Percentiles rank a stretch among this genome's conserved stretches.
These are phyloP conservation scores for Mycena citricolor DNA, from an alignment of 1,284 basidiomycete genomes.

Conservation along the genomic window DNA sequence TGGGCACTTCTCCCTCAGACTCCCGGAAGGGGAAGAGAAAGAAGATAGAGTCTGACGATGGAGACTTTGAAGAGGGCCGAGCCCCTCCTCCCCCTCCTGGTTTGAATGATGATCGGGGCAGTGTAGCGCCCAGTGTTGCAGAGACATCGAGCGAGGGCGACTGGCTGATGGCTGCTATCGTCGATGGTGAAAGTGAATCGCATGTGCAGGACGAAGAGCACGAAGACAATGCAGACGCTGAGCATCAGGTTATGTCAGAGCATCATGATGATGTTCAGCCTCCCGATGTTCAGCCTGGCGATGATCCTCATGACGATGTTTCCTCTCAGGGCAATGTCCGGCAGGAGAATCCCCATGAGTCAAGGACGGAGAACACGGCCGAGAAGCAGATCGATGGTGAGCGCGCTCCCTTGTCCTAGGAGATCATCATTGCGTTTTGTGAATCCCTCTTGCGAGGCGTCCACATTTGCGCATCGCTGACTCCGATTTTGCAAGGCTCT, in stretches of 20 bases:
- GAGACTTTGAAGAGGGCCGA: constrained; percentile 68
- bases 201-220: constrained; percentile 23
- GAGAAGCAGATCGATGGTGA: constrained; percentile 40
- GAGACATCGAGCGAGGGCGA: constrained; percentile 74
- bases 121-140: constrained; percentile 65
- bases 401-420: constrained; percentile 38
- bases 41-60: constrained; percentile 81
- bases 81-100: constrained; percentile 63
- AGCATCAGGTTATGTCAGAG: constrained; percentile 12
- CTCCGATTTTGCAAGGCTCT: constrained; percentile 52
- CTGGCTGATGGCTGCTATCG: constrained; percentile 83
- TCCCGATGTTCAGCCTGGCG: no score
- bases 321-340: no score
- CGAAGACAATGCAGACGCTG: constrained; percentile 32
- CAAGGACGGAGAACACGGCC: constrained; percentile 18
- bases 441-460: constrained; percentile 38
- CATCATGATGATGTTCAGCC: not conserved
- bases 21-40: constrained; percentile 78
- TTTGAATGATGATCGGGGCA: constrained; percentile 54
- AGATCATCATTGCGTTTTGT: constrained; percentile 36
- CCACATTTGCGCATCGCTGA: constrained; percentile 54
- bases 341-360: no score
- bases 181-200: constrained; percentile 43
- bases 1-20: constrained; percentile 51
- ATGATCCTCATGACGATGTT: constrained; percentile 42